Evolutionary conservation across 495 filamentous ascomycete genomes (phyloP).

Genomic region (Penicillium bovifimosum): DNA sequence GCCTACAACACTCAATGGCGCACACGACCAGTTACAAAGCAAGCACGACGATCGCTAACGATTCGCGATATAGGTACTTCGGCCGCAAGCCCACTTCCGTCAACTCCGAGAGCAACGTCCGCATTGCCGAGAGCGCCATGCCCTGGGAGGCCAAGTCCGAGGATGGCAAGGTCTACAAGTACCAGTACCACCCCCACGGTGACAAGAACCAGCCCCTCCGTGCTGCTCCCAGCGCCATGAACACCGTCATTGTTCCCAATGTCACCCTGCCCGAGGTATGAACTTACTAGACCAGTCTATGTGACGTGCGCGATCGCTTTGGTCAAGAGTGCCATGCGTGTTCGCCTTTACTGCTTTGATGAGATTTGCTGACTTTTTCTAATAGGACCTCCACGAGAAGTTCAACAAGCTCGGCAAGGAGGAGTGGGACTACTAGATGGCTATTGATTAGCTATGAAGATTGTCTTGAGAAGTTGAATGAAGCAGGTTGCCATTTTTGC

Average conservation of each 20-base stretch:
- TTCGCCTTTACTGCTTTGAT: conserved; percentile 13
- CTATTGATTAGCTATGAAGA: conserved; percentile 8
- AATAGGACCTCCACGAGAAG: conserved; percentile 79
- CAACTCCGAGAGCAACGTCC: conserved; percentile 73
- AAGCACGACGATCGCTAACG: conserved; percentile 12
- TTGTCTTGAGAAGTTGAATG: conserved; percentile 13
- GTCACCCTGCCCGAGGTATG: conserved; percentile 87
- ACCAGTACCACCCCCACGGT: conserved; percentile 89
- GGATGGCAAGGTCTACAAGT: conserved; percentile 61
- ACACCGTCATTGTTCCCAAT: conserved; percentile 87
- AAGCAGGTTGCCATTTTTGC: conserved; percentile 34
- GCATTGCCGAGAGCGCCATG: conserved; percentile 68
- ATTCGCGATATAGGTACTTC: conserved; percentile 40
- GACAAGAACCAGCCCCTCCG: conserved; percentile 68
- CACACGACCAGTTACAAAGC: neutral
- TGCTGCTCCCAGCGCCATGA: conserved; percentile 89
- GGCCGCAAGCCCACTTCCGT: conserved; percentile 81
- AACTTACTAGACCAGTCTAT: neutral
- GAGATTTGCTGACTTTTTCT: conserved; percentile 5
- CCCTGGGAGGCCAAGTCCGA: conserved; percentile 74
- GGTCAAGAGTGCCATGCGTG: neutral
- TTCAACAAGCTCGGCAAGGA: conserved; percentile 99
- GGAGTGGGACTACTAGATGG: conserved; percentile 44
- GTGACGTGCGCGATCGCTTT: neutral
- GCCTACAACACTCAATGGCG: neutral